Conservation (phyloP, 2,329 filamentous ascomycete genomes). For the Emergomyces orientalis region DNA sequence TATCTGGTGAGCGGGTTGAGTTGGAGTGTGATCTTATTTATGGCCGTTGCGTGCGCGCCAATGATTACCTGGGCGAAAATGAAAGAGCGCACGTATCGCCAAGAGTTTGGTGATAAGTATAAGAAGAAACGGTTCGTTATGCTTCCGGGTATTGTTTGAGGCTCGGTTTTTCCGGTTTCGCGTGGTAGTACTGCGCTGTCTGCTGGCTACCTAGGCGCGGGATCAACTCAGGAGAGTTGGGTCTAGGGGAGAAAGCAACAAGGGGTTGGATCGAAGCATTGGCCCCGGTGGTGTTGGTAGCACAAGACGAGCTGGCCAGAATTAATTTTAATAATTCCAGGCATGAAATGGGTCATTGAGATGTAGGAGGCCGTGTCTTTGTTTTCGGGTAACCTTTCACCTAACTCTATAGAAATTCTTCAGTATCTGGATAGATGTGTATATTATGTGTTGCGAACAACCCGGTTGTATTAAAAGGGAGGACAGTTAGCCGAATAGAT, state of each 20-base stretch:
- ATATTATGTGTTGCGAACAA: not conserved
- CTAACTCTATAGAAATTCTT: not conserved
- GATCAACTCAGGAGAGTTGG: not conserved
- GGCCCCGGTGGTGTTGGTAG: not conserved
- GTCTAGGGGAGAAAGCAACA: not conserved
- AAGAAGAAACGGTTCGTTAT: constrained; percentile 86
- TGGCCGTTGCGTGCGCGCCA: constrained; percentile 59
- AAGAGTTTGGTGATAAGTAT: constrained; percentile 87
- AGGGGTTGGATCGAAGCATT: not conserved
- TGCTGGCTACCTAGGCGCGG: not conserved
- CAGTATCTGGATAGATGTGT: not conserved
- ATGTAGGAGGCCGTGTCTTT: not conserved
- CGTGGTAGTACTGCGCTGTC: not conserved
- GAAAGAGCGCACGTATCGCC: constrained; percentile 84
- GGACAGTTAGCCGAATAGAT: not conserved
- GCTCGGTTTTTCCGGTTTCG: not conserved
- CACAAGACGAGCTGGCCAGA: not conserved
- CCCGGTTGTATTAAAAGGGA: not conserved
- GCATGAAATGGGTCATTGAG: not conserved
- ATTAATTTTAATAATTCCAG: not conserved
- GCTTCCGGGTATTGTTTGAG: constrained; percentile 65
- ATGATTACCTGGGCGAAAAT: constrained; percentile 85
- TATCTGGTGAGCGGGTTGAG: constrained; percentile 65
- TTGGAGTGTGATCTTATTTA: constrained; percentile 69
- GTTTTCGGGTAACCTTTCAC: not conserved